Conservation (phyloP, 2,329 filamentous ascomycete genomes). For the Rhinocladiella mackenziei region DNA sequence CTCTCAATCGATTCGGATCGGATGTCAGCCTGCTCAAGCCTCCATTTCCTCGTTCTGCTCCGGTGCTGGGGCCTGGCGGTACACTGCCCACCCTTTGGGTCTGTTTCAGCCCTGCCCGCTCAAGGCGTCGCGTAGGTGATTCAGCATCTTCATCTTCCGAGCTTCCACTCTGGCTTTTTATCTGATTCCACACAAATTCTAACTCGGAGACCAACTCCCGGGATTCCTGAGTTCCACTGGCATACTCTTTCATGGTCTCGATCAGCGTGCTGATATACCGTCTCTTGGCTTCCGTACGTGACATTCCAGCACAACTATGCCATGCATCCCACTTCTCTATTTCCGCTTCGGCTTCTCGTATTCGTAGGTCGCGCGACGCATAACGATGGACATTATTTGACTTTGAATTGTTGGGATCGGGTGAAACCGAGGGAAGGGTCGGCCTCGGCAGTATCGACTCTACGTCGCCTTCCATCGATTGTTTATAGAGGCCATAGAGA, state of each 20-base stretch:
- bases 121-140: constrained; percentile 40
- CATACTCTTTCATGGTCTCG: constrained; percentile 94
- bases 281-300: constrained; percentile 87
- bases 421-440: constrained; percentile 33
- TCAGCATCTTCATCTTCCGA: constrained; percentile 37
- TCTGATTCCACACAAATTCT: constrained; percentile 99
- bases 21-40: constrained; percentile 14
- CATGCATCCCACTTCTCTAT: constrained; percentile 69
- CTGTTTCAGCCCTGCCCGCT: constrained; percentile 46
- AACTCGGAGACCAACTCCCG: constrained; percentile 85
- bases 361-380: constrained; percentile 27
- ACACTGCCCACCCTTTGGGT: constrained; percentile 16
- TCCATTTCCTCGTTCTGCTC: constrained; percentile 6
- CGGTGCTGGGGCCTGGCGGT: constrained; percentile 9
- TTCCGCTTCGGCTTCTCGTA: constrained; percentile 44
- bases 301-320: constrained; percentile 79
- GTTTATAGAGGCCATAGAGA: constrained; percentile 97
- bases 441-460: constrained; percentile 90
- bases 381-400: constrained; percentile 28
- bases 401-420: constrained; percentile 20
- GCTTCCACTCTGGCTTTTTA: constrained; percentile 47
- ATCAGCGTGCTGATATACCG: constrained; percentile 91
- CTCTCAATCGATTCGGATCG: constrained; percentile 53
- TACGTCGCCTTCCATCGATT: constrained; percentile 96
- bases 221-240: constrained; percentile 73